phyloP scores from a whole-genome alignment of 164 flowering plant genomes.

The Dillenia suffruticosa region DNA sequence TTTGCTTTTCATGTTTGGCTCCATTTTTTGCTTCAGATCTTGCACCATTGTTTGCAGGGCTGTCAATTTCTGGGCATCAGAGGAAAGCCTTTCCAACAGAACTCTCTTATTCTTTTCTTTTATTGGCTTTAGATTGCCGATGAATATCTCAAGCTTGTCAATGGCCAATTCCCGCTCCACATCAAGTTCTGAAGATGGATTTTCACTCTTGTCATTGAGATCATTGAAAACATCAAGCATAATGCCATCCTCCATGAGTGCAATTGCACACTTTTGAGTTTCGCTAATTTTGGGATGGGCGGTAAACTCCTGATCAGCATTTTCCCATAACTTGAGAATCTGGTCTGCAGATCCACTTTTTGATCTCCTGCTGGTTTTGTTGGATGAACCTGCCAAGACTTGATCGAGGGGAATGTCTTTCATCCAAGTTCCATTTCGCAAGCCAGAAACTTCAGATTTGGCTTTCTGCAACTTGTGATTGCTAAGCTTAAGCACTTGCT shows the following conservation, averaged over 20 bases:
- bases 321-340: slow-evolving; percentile 74
- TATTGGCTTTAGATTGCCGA: slow-evolving; percentile 9
- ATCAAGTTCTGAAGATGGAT: slow-evolving; percentile 27
- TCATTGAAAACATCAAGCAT: slow-evolving; percentile 7
- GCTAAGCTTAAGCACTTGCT: slow-evolving; percentile 3
- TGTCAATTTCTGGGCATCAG: slow-evolving; percentile 47
- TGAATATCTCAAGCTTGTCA: slow-evolving; percentile 40
- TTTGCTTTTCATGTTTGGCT: slow-evolving; percentile 25
- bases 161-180: slow-evolving; percentile 44
- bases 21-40: slow-evolving; percentile 38
- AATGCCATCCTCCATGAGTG: slow-evolving; percentile 8
- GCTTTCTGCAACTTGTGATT: slow-evolving; percentile 18
- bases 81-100: slow-evolving; percentile 47
- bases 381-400: slow-evolving; percentile 39
- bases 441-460: slow-evolving; percentile 26
- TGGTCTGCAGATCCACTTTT: slow-evolving; percentile 38
- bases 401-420: slow-evolving; percentile 89
- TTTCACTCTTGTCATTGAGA: slow-evolving; percentile 6
- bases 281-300: slow-evolving; percentile 6
- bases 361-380: slow-evolving; percentile 25
- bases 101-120: slow-evolving; percentile 25
- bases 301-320: slow-evolving; percentile 33
- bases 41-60: slow-evolving; percentile 35
- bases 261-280: slow-evolving; percentile 16
- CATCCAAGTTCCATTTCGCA: slow-evolving; percentile 31